Evolutionary conservation across 257 asterid genomes (phyloP).

Genomic region (Nicotiana tabacum): DNA sequence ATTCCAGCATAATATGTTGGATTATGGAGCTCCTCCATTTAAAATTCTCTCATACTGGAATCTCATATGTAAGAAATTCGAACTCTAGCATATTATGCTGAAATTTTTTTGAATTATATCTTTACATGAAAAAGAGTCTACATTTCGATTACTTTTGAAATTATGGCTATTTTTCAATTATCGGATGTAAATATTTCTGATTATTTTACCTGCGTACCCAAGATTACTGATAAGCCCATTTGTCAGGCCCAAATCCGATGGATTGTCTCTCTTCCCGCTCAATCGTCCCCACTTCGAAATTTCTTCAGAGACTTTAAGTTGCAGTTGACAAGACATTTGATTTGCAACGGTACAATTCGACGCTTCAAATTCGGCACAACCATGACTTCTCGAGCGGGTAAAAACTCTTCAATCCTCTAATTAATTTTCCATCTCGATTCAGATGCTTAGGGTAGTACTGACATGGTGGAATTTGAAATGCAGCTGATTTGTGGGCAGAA

Average conservation of each 20-base stretch:
- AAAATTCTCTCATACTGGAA: too few species aligned
- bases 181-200: too few species aligned
- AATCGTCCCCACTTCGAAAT: not conserved
- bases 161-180: too few species aligned
- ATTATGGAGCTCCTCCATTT: too few species aligned
- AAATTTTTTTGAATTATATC: too few species aligned
- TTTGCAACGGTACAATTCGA: not conserved
- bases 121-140: too few species aligned
- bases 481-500: conserved; percentile 60
- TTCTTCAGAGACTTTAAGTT: not conserved
- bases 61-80: too few species aligned
- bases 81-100: too few species aligned
- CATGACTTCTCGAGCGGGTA: conserved; percentile 20
- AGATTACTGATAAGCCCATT: not conserved
- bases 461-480: not conserved
- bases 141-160: too few species aligned
- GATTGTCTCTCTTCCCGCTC: conserved; percentile 10
- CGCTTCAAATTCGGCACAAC: not conserved
- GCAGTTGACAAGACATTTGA: not conserved
- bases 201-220: too few species aligned
- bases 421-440: not conserved
- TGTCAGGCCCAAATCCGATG: not conserved
- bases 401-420: not conserved
- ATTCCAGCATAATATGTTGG: too few species aligned
- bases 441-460: not conserved